A percentile compares a stretch with the other conserved stretches of the same genome.
phyloP scores from a whole-genome alignment of 2,329 filamentous ascomycete species.

The Talaromyces sp. region DNA sequence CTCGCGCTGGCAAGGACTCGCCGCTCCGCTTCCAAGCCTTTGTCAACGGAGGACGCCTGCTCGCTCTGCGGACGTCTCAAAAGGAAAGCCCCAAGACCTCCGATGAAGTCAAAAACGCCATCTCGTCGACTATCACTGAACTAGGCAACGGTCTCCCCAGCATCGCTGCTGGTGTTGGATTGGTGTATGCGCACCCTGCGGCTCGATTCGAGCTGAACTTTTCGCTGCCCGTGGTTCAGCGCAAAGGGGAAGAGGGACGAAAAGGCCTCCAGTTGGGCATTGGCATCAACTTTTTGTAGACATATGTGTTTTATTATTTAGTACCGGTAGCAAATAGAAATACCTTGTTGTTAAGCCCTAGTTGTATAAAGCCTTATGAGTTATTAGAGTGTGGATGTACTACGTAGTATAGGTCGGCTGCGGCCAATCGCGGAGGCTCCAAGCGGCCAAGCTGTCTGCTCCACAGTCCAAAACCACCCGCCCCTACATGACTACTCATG shows the following conservation, averaged over 20 bases:
- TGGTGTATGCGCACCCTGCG: constrained; percentile 92
- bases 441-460: constrained; percentile 14
- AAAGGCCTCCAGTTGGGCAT: constrained; percentile 96
- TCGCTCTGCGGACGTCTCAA: constrained; percentile 63
- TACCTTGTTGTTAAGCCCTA: neutral
- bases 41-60: constrained; percentile 79
- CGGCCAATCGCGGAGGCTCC: constrained; percentile 6
- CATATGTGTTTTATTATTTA: constrained; percentile 16
- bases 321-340: neutral
- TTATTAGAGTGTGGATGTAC: neutral
- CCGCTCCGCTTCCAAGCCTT: constrained; percentile 86
- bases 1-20: constrained; percentile 73
- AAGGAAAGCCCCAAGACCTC: constrained; percentile 45
- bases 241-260: constrained; percentile 77
- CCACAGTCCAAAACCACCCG: constrained; percentile 4
- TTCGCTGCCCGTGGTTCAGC: constrained; percentile 74
- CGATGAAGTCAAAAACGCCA: constrained; percentile 41
- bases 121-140: constrained; percentile 61
- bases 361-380: too few species aligned
- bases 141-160: constrained; percentile 74
- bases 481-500: neutral
- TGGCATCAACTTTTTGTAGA: constrained; percentile 87
- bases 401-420: neutral
- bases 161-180: constrained; percentile 76
- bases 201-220: constrained; percentile 96